Percentiles rank a stretch among this genome's conserved stretches.
phyloP scores from a whole-genome alignment of 306 rosid genomes.

The Vicia villosa region DNA sequence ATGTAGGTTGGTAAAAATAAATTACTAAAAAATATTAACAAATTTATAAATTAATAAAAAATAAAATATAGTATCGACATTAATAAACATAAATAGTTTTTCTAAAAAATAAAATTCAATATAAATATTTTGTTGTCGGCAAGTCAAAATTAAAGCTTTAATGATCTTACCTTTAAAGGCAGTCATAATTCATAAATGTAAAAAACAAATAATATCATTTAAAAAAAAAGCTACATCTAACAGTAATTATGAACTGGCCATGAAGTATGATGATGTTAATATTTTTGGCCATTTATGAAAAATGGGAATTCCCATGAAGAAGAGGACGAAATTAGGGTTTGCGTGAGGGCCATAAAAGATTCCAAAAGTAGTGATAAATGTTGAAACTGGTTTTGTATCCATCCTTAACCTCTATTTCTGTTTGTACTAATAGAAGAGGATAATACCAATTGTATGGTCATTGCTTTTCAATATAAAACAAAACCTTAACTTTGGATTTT shows the following conservation, averaged over 20 bases:
- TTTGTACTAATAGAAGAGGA: constrained; percentile 59
- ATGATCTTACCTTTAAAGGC: no score
- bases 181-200: no score
- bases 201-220: no score
- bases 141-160: no score
- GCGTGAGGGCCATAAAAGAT: constrained; percentile 44
- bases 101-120: no score
- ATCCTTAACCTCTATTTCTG: constrained; percentile 48
- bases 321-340: constrained; percentile 25
- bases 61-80: no score
- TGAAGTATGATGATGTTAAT: background rate
- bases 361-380: constrained; percentile 57
- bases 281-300: constrained; percentile 6
- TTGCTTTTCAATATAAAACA: constrained; percentile 51
- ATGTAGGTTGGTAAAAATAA: no score
- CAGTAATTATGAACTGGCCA: background rate
- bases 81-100: no score
- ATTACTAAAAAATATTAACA: no score
- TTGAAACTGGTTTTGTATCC: constrained; percentile 50
- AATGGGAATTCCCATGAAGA: constrained; percentile 29
- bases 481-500: constrained; percentile 42
- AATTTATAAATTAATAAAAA: no score
- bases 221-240: background rate
- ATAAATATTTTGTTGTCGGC: no score
- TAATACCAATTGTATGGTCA: constrained; percentile 61